These are phyloP conservation scores for Ascochyta lentis DNA, from an alignment of 2,329 filamentous ascomycete species.

Conservation along the genomic window DNA sequence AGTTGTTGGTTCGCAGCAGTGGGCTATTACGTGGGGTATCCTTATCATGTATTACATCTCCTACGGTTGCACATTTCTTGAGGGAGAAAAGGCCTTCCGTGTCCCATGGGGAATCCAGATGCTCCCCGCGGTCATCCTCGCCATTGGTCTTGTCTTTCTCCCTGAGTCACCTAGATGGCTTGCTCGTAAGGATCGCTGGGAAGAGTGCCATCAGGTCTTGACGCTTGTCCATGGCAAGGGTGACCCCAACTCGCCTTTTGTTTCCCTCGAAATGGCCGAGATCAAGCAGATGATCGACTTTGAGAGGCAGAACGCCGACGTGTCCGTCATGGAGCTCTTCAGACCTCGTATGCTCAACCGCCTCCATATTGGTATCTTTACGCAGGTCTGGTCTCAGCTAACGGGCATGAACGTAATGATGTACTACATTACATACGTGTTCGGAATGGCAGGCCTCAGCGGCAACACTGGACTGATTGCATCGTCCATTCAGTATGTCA, in stretches of 20 bases:
- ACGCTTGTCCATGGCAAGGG: slow-evolving; percentile 60
- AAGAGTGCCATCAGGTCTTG: slow-evolving; percentile 52
- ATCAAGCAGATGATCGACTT: slow-evolving; percentile 78
- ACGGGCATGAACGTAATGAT: slow-evolving; percentile 81
- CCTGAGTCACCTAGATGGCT: slow-evolving; percentile 56
- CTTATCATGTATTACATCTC: slow-evolving; percentile 48
- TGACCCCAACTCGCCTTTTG: slow-evolving; percentile 68
- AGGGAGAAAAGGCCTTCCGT: slow-evolving; percentile 44
- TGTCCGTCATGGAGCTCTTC: slow-evolving; percentile 75
- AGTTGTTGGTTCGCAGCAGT: slow-evolving; percentile 75
- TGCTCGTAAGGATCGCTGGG: slow-evolving; percentile 54
- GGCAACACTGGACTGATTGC: slow-evolving; percentile 67
- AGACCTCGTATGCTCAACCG: slow-evolving; percentile 76
- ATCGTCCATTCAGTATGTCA: slow-evolving; percentile 75
- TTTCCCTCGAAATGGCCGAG: slow-evolving; percentile 71
- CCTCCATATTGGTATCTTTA: slow-evolving; percentile 73
- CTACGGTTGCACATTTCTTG: slow-evolving; percentile 46
- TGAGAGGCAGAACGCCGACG: slow-evolving; percentile 72
- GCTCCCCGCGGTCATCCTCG: slow-evolving; percentile 46
- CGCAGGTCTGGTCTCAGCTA: slow-evolving; percentile 77
- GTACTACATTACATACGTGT: slow-evolving; percentile 63
- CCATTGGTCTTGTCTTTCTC: slow-evolving; percentile 60
- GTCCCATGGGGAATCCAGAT: slow-evolving; percentile 50
- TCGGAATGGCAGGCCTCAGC: slow-evolving; percentile 72
- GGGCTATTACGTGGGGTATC: slow-evolving; percentile 72